Evolutionary conservation across 139 green algal genomes (phyloP), one percentile per base, ranked within the genome.

Genomic region (Yamagishiella unicocca): DNA sequence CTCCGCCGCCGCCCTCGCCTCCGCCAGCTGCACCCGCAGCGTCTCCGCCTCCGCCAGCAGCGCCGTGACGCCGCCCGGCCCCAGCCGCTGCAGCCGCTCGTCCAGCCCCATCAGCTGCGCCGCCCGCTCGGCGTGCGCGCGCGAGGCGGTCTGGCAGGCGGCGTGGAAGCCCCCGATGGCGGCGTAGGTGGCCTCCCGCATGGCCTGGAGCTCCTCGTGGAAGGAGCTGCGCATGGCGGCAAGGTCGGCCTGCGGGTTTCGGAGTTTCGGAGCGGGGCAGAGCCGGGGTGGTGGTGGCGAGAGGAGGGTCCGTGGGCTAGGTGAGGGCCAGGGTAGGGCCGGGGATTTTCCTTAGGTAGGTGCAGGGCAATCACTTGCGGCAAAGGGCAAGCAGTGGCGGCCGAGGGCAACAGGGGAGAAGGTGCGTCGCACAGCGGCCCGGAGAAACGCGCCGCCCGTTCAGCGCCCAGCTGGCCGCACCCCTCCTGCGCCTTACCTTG

Each of bases 141-240:
- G 14, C 0, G 80, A 42, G 0, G 80, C 80, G n/a, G 80, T 86
- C 0, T 21, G 24, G 62, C 62, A 68, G 24, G 80, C 80, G 33
- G 80, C 80, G n/a, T 77, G 67, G 31, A 79, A 87, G 67, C 82
- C 82, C 5, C 82, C 82, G 22, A 87, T 87, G 82, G 82, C 67
- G 0, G 82, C 82, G 68, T 87, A 87, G 8, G 82, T 46, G 6
- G 66, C 82, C 1, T 87, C 82, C 4, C 67, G 24, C 67, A 87
- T 81, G 22, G 66, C 33, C 3, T 25, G 10, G 33, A 80, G 17
- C 82, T 87, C 67, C 6, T 61, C 24, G 0, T 50, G 67, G 27
- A 87, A 46, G 2, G 17, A 55, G 35, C 12, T 10, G 50, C 67
- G 82, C 67, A 87, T 54, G n/a, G 42, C 19, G 0, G 19, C 64